Evolutionary conservation across 192 early-diverging fungal species (phyloP).

Genomic region (Umbelopsis vinacea): DNA sequence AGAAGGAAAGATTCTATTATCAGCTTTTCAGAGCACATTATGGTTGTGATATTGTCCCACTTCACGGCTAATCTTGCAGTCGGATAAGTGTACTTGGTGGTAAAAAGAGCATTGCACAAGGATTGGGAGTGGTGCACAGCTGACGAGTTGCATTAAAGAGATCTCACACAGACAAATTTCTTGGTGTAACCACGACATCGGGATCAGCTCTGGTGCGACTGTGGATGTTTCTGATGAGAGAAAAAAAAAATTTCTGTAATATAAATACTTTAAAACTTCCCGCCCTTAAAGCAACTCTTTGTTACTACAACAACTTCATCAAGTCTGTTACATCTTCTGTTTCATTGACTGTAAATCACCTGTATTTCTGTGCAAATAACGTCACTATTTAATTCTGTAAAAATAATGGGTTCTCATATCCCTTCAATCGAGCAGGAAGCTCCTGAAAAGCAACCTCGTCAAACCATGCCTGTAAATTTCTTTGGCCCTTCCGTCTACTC

Average conservation of each 20-base stretch:
- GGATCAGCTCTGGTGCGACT: not conserved
- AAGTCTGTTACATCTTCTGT: not conserved
- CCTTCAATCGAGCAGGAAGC: constrained; percentile 21
- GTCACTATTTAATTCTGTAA: not conserved
- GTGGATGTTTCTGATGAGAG: constrained; percentile 22
- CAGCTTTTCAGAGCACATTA: no score
- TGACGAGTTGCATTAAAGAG: not conserved
- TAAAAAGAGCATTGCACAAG: not conserved
- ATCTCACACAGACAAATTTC: not conserved
- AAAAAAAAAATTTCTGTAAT: constrained; percentile 18
- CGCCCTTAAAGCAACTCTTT: not conserved
- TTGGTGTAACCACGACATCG: not conserved
- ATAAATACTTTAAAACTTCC: not conserved
- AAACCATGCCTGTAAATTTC: constrained; percentile 48
- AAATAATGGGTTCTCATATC: constrained; percentile 23
- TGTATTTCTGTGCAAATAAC: constrained; percentile 22
- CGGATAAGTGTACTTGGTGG: no score
- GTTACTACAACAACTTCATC: not conserved
- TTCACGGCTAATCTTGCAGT: no score
- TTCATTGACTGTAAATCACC: constrained; percentile 22
- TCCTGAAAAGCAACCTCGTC: constrained; percentile 29
- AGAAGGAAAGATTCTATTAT: no score
- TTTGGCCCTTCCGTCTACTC: constrained; percentile 45
- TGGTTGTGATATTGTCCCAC: no score
- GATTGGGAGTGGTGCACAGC: not conserved